Percentiles rank a stretch among this genome's conserved stretches.
phyloP scores from a whole-genome alignment of 163 green algal species.

The Chlamydomonas reinhardtii region DNA sequence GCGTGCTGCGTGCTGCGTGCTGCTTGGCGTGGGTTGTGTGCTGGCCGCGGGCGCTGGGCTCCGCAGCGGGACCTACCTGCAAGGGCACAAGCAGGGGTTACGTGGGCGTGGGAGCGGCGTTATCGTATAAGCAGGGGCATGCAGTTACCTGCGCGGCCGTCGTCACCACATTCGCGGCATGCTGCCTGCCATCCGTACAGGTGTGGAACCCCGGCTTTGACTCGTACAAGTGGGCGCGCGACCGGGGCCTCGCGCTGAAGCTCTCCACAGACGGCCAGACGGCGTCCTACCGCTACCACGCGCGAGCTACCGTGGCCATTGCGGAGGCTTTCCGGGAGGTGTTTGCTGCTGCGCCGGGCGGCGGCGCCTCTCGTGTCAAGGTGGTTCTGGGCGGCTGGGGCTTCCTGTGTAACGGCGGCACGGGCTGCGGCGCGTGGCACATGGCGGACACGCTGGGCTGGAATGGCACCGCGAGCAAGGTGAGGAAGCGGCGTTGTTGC shows the following conservation, averaged over 20 bases:
- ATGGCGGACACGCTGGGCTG: slow-evolving; percentile 42
- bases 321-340: slow-evolving; percentile 42
- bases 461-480: not conserved
- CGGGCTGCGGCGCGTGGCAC: slow-evolving; percentile 36
- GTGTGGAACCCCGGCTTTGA: slow-evolving; percentile 40
- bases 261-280: slow-evolving; percentile 28
- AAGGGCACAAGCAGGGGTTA: too few species aligned
- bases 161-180: not conserved
- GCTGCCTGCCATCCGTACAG: not conserved
- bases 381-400: slow-evolving; percentile 50
- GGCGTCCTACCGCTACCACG: slow-evolving; percentile 58
- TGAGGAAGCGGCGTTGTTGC: not conserved
- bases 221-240: slow-evolving; percentile 27
- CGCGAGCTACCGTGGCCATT: slow-evolving; percentile 23
- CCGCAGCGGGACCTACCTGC: too few species aligned
- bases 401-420: slow-evolving; percentile 51
- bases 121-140: too few species aligned
- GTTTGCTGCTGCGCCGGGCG: slow-evolving; percentile 28
- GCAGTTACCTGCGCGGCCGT: too few species aligned
- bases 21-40: too few species aligned
- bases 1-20: not conserved
- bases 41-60: too few species aligned
- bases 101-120: too few species aligned
- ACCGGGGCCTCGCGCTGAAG: slow-evolving; percentile 28
- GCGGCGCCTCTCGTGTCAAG: slow-evolving; percentile 9